These are phyloP conservation scores for Arthroderma sp. DNA, from an alignment of 2,329 filamentous ascomycete genomes.

Conservation along the genomic window DNA sequence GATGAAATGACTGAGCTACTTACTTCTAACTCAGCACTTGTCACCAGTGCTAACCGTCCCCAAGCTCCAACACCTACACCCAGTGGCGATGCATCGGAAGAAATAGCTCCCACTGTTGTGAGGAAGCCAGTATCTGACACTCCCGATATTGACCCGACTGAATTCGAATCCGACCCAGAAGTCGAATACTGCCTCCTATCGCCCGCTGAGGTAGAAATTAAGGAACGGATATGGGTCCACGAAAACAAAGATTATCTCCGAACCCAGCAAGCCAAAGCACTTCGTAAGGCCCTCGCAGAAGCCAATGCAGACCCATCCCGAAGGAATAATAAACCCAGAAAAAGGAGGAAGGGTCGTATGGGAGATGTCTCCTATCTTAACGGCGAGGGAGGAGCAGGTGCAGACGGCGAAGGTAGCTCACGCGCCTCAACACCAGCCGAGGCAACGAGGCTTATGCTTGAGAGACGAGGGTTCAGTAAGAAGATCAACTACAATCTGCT, in stretches of 20 bases:
- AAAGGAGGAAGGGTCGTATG: constrained; percentile 34
- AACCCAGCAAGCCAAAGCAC: constrained; percentile 68
- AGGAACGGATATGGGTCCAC: constrained; percentile 88
- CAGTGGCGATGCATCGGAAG: background rate
- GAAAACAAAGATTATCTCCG: constrained; percentile 91
- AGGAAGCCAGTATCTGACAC: constrained; percentile 39
- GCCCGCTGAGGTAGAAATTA: constrained; percentile 61
- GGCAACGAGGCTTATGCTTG: constrained; percentile 54
- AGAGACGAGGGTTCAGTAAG: constrained; percentile 55
- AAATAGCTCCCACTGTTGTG: constrained; percentile 2
- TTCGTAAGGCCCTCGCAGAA: constrained; percentile 54
- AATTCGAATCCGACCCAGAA: constrained; percentile 83
- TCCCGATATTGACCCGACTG: constrained; percentile 56
- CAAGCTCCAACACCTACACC: constrained; percentile 3
- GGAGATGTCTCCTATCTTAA: constrained; percentile 35
- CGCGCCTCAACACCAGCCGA: constrained; percentile 56
- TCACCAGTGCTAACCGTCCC: constrained; percentile 16
- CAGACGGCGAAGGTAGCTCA: constrained; percentile 47
- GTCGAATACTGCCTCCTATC: constrained; percentile 66
- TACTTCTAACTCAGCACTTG: constrained; percentile 24
- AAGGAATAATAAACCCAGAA: constrained; percentile 31
- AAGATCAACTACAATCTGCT: constrained; percentile 54
- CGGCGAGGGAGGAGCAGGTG: constrained; percentile 34
- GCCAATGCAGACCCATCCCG: constrained; percentile 28
- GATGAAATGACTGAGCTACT: constrained; percentile 59